Base-by-base conservation (phyloP, 2,329 filamentous ascomycete species). In the Exophiala oligosperma region DNA sequence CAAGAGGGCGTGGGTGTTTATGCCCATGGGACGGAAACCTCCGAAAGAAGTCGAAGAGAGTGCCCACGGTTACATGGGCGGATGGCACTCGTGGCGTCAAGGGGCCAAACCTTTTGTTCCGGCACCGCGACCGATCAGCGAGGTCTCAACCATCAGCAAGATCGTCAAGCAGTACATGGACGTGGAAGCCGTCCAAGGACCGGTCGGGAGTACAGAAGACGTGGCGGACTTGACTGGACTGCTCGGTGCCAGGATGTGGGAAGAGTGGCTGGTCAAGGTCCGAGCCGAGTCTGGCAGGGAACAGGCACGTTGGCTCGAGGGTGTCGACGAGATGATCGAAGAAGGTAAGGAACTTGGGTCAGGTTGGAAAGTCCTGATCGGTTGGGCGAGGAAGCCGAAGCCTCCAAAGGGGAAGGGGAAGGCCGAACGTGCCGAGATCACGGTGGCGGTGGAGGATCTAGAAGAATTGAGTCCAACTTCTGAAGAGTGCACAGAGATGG, bases 261-360 rank as follows among this genome's bases (percentile, higher is more conserved):
- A 99, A 81, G 89, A 91, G 72, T 99, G 94, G 94, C 83, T 97
- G 73, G 77, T 97, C 65, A 90, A 91, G 69, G 83, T 93, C 68
- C 90, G 94, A 76, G 84, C 88, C 76, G 92, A 97, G 78, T 94
- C 57, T 26, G 87, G 88, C 14, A 86, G 90, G 73, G 75, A 76
- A 38, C 76, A 80, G 63, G 73, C 74, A 60, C 73, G 71, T 52
- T 72, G 80, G 49, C 63, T 83, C 59, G 77, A 81, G 57, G 82
- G 81, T 26, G 77, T 86, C 17, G 79, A 81, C 21, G 77, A 78
- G 61, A 78, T 84, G 23, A 76, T 87, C 57, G 82, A 85, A 63
- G 84, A 87, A 66, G 82, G 82, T 8, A 78, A 82, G n/a, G 79
- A 79, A 66, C 76, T 77, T 35, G 80, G 79, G 3, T 79, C 81